Percentiles rank a stretch among this genome's conserved stretches.
Conservation (phyloP, 768 basidiomycete species). For the Kwoniella sp. region DNA sequence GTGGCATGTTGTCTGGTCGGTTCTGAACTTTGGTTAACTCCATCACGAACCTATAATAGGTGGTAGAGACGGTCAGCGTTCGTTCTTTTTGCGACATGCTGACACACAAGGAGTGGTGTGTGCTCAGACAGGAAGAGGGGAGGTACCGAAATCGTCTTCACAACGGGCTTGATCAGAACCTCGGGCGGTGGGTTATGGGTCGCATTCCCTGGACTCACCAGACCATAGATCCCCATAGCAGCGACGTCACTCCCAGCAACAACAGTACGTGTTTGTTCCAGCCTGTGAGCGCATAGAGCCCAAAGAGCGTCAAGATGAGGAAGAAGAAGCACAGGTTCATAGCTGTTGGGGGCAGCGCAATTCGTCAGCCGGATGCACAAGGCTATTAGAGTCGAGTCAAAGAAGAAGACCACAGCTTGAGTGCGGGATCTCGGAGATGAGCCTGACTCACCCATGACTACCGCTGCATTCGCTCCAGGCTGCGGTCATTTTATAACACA, state of each 20-base stretch:
- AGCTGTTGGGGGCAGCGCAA: conserved; percentile 20
- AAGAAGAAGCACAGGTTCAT: conserved; percentile 55
- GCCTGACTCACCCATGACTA: conserved; percentile 44
- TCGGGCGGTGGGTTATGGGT: too few species aligned
- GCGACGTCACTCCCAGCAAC: conserved; percentile 39
- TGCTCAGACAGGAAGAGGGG: too few species aligned
- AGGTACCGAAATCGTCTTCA: too few species aligned
- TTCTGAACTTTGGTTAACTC: conserved; percentile 47
- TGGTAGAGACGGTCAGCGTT: too few species aligned
- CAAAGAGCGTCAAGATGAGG: conserved; percentile 48
- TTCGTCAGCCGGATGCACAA: conserved; percentile 3
- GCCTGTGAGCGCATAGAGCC: conserved; percentile 44
- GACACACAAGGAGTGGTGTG: neutral
- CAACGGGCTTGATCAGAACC: too few species aligned
- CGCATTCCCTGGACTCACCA: too few species aligned
- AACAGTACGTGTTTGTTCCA: conserved; percentile 53
- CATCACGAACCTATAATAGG: conserved; percentile 53
- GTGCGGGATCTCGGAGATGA: too few species aligned
- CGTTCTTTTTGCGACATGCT: too few species aligned
- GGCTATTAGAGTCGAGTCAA: too few species aligned
- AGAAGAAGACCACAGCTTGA: neutral
- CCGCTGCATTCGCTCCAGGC: conserved; percentile 52
- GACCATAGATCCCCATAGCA: conserved; percentile 52
- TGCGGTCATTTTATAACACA: conserved; percentile 7
- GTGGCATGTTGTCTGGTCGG: conserved; percentile 47